Percentiles rank a stretch among this genome's conserved stretches.
Evolutionary conservation across 2,329 filamentous ascomycete genomes (phyloP).

Genomic region (Teratosphaeria pseudoeucalypti): DNA sequence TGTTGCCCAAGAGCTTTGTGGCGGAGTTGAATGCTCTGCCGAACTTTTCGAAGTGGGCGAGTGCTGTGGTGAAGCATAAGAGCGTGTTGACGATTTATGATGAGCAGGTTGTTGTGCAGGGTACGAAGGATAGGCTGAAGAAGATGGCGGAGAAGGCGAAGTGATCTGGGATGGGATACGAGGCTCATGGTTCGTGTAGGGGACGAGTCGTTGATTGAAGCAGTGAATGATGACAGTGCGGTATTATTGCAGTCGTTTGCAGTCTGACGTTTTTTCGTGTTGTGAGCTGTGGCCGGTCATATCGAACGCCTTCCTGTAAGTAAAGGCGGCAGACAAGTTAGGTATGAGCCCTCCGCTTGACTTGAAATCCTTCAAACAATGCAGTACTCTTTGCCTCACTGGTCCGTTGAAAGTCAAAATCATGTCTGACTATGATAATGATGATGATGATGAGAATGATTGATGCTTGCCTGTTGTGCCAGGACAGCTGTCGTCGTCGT

Average conservation of each 20-base stretch:
- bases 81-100: constrained; percentile 60
- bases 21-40: constrained; percentile 47
- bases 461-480: background rate
- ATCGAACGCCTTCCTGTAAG: background rate
- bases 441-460: background rate
- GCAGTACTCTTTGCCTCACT: background rate
- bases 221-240: background rate
- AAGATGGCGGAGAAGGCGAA: constrained; percentile 15
- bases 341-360: background rate
- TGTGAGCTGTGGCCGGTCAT: background rate
- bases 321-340: background rate
- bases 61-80: constrained; percentile 28
- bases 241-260: background rate
- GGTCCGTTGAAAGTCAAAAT: background rate
- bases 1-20: constrained; percentile 43
- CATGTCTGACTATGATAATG: background rate
- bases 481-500: background rate
- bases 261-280: background rate
- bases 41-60: constrained; percentile 30
- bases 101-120: constrained; percentile 31
- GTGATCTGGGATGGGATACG: background rate
- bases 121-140: constrained; percentile 34
- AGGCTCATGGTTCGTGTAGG: background rate
- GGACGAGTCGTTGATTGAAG: background rate
- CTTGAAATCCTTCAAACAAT: background rate